Base-by-base conservation (phyloP, 306 rosid species). In the Spatholobus suberectus region DNA sequence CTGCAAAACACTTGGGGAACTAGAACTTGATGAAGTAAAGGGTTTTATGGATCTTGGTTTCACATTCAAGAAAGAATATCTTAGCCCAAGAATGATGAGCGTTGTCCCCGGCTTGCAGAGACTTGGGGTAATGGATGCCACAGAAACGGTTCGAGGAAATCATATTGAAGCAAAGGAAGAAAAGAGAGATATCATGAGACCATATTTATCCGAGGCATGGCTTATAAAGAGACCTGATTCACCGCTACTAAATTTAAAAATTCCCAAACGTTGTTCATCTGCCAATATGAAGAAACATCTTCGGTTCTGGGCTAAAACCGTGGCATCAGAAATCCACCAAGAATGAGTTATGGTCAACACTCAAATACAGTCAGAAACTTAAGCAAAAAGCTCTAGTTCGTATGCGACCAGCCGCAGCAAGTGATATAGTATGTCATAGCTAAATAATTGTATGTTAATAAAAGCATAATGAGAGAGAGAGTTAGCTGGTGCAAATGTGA, bases 201-300 rank as follows among this genome's bases (percentile, higher is more conserved):
- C 98, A 12, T 95, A 95, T 84, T 84, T 95, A 66, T 93, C 97
- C 0, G 98, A 95, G 37, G 97, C 97, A 10, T 95, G 98, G 98
- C 92, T 86, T 17, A 87, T 95, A 88, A 90, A 77, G 80, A 84
- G 86, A 78, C 92, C 94, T 0, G 88, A 89, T 83, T 95, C 93
- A 23, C 97, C 94, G 8, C 73, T 90, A 37, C 76, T 93, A 26
- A 90, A 83, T 58, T 82, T 91, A 23, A 91, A 85, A 51, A 13
- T 91, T 73, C 90, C 97, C 0, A 88, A 87, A 80, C 71, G 84
- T 4, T 82, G 91, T 63, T 88, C 94, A 21, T 62, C 87, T 59
- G 20, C 82, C 24, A 90, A 88, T 62, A 93, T 93, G 97, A 95
- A 95, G 97, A 95, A 86, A 77, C 89, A 85, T 79, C 82, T 95